These are phyloP conservation scores for Melampsora americana DNA, from an alignment of 1,284 basidiomycete species.

Conservation along the genomic window DNA sequence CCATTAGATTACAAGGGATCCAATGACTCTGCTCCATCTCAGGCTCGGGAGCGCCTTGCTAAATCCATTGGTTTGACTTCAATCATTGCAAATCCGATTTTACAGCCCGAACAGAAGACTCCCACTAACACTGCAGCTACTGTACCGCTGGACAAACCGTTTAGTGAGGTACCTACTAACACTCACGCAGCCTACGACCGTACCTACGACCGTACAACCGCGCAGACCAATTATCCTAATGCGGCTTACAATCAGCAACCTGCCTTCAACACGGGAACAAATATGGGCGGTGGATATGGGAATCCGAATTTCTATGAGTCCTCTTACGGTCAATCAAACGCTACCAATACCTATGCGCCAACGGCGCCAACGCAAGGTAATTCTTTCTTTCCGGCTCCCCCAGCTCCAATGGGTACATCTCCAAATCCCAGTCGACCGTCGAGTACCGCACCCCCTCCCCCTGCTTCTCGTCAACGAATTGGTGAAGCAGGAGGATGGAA, in stretches of 20 bases:
- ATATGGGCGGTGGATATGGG: conserved; percentile 43
- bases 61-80: conserved; percentile 48
- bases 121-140: conserved; percentile 45
- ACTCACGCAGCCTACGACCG: conserved; percentile 23
- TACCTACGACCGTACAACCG: conserved; percentile 14
- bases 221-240: conserved; percentile 20
- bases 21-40: conserved; percentile 59
- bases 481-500: conserved; percentile 46
- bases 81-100: conserved; percentile 45
- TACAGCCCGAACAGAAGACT: conserved; percentile 45
- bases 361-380: conserved; percentile 14
- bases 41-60: conserved; percentile 55
- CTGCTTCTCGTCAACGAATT: conserved; percentile 51
- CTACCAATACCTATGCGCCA: conserved; percentile 50
- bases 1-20: conserved; percentile 68
- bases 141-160: conserved; percentile 34
- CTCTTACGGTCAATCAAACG: conserved; percentile 82
- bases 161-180: conserved; percentile 16
- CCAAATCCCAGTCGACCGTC: conserved; percentile 46
- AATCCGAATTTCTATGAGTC: conserved; percentile 46
- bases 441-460: conserved; percentile 48
- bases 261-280: conserved; percentile 8
- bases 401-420: conserved; percentile 51
- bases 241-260: conserved; percentile 20
- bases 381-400: conserved; percentile 48